phyloP scores from a whole-genome alignment of 805 yeast species.

The Saitoella complicata region DNA sequence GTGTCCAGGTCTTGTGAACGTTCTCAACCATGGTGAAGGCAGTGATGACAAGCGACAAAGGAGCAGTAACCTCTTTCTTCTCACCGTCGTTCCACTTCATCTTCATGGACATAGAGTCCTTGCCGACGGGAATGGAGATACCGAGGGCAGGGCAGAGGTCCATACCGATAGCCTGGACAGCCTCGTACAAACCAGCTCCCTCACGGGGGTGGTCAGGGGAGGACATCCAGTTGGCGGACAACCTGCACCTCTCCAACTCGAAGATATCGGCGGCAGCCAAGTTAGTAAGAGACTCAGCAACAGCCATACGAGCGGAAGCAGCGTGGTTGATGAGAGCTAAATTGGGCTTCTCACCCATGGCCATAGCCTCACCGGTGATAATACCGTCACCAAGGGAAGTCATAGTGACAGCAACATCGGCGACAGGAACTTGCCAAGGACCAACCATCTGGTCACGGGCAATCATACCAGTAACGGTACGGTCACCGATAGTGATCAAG shows the following conservation, averaged over 20 bases:
- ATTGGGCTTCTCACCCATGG: conserved; percentile 93
- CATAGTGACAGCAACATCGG: conserved; percentile 93
- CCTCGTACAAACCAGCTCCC: conserved; percentile 87
- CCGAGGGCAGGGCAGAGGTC: conserved; percentile 91
- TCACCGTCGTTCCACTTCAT: conserved; percentile 61
- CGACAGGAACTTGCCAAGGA: conserved; percentile 98
- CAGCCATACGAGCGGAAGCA: conserved; percentile 88
- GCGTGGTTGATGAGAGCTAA: conserved; percentile 74
- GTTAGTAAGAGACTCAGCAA: conserved; percentile 86
- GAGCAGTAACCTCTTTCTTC: conserved; percentile 79
- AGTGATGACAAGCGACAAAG: conserved; percentile 76
- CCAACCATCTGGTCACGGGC: conserved; percentile 98
- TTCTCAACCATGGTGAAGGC: conserved; percentile 78
- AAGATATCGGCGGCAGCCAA: conserved; percentile 78
- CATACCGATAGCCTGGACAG: conserved; percentile 89
- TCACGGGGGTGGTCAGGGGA: conserved; percentile 92
- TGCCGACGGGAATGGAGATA: conserved; percentile 89
- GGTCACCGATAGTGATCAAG: conserved; percentile 94
- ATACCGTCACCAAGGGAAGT: conserved; percentile 68
- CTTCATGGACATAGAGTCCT: conserved; percentile 97
- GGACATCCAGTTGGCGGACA: conserved; percentile 99
- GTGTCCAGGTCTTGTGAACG: conserved; percentile 91
- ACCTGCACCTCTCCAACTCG: conserved; percentile 53
- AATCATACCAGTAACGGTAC: conserved; percentile 90
- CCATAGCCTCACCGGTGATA: conserved; percentile 90